Conservation (phyloP, 257 asterid genomes). For the Salvia hispanica region DNA sequence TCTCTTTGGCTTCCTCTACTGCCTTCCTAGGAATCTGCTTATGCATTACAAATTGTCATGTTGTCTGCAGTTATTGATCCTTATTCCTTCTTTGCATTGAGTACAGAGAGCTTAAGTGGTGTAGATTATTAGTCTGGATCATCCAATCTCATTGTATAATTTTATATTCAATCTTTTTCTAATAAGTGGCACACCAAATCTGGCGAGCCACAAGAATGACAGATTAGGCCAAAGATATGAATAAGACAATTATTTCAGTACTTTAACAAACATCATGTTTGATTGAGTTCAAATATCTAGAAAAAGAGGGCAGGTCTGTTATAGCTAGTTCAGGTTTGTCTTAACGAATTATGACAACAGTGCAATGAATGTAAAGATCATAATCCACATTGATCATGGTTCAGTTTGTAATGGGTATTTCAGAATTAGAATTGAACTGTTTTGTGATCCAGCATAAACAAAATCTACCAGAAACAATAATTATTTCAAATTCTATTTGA, state of each 20-base stretch:
- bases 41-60: neutral
- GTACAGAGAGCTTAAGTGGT: neutral
- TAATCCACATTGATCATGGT: neutral
- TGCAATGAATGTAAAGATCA: neutral
- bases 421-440: neutral
- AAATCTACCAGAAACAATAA: neutral
- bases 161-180: neutral
- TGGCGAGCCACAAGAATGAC: neutral
- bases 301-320: neutral
- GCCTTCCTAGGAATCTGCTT: neutral
- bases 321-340: neutral
- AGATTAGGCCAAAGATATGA: neutral
- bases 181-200: neutral
- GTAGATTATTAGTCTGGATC: neutral
- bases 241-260: neutral
- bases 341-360: neutral
- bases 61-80: neutral
- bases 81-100: neutral
- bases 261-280: neutral
- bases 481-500: neutral
- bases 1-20: constrained; percentile 6
- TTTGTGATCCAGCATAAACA: neutral
- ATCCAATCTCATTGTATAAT: neutral
- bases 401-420: neutral
- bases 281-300: neutral